A percentile compares a stretch with the other conserved stretches of the same genome.
These are phyloP conservation scores for Hexamita inflata DNA, from an alignment of 208 protist species.

Conservation along the genomic window DNA sequence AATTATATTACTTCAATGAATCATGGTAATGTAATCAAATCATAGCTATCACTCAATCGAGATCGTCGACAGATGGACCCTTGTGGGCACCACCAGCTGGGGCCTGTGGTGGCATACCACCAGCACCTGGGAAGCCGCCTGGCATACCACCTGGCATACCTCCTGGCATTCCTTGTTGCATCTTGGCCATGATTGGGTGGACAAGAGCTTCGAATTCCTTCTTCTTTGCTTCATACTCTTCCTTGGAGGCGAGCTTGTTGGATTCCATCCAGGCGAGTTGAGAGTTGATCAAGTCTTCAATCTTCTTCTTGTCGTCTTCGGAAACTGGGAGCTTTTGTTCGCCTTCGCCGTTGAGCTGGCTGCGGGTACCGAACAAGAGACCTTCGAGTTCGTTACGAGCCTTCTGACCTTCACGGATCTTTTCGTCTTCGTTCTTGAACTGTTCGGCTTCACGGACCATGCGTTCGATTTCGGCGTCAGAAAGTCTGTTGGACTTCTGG, in stretches of 20 bases:
- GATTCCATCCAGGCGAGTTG: not conserved
- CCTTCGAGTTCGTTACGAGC: constrained; percentile 28
- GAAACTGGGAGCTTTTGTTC: not conserved
- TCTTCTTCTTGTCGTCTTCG: constrained; percentile 24
- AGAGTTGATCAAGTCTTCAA: not conserved
- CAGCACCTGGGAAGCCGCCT: not conserved
- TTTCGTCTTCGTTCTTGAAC: constrained; percentile 11
- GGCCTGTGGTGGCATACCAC: not conserved
- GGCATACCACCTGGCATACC: constrained; percentile 12
- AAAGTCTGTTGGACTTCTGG: constrained; percentile 77
- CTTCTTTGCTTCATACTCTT: constrained; percentile 28
- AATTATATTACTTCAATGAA: no score
- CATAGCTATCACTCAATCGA: no score
- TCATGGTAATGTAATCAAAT: no score
- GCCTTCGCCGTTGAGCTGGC: not conserved
- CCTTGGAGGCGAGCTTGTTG: constrained; percentile 1
- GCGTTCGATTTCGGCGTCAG: constrained; percentile 70
- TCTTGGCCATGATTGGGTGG: constrained; percentile 24
- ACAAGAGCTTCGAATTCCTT: constrained; percentile 21
- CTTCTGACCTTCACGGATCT: constrained; percentile 3
- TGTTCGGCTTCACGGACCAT: constrained; percentile 58
- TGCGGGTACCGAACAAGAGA: constrained; percentile 8
- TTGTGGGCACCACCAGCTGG: not conserved
- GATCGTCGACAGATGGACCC: constrained; percentile 14
- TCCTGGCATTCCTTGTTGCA: not conserved